These are phyloP conservation scores for Phlyctochytrium planicorne DNA, from an alignment of 192 early-diverging fungal genomes.

Conservation along the genomic window DNA sequence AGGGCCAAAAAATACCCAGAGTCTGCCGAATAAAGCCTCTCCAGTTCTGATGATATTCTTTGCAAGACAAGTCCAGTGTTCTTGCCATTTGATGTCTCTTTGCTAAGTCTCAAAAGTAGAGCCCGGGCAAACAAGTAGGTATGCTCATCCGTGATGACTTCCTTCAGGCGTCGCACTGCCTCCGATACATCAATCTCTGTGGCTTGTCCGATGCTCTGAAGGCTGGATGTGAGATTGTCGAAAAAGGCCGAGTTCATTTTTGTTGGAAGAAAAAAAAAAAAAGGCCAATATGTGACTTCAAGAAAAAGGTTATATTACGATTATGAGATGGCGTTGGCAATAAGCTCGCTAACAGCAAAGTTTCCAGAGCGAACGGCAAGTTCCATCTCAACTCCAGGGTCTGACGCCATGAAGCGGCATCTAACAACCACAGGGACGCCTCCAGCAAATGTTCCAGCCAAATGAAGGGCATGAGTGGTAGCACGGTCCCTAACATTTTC, in stretches of 20 bases:
- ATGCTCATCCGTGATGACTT: background rate
- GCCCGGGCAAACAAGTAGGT: background rate
- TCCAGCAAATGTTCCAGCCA: constrained; percentile 88
- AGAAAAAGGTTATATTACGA: no score
- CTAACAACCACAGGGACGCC: constrained; percentile 70
- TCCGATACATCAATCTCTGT: no score
- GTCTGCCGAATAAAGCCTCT: no score
- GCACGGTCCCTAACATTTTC: constrained; percentile 60
- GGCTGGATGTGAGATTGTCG: no score
- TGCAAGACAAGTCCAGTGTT: background rate
- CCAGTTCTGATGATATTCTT: background rate
- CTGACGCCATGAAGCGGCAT: constrained; percentile 88
- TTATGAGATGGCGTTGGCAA: constrained; percentile 72
- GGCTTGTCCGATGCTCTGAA: no score
- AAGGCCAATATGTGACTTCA: no score
- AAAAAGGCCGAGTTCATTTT: no score
- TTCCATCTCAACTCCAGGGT: constrained; percentile 88
- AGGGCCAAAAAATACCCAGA: constrained; percentile 19
- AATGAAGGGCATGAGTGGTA: constrained; percentile 79
- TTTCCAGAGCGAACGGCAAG: constrained; percentile 76
- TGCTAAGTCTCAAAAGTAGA: background rate
- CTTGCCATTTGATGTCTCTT: constrained; percentile 2
- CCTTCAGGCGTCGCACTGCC: no score
- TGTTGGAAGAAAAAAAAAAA: no score
- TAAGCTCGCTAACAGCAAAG: constrained; percentile 62